Base-by-base conservation (phyloP, 2,329 filamentous ascomycete genomes). In the Trematosphaeria pertusa region DNA sequence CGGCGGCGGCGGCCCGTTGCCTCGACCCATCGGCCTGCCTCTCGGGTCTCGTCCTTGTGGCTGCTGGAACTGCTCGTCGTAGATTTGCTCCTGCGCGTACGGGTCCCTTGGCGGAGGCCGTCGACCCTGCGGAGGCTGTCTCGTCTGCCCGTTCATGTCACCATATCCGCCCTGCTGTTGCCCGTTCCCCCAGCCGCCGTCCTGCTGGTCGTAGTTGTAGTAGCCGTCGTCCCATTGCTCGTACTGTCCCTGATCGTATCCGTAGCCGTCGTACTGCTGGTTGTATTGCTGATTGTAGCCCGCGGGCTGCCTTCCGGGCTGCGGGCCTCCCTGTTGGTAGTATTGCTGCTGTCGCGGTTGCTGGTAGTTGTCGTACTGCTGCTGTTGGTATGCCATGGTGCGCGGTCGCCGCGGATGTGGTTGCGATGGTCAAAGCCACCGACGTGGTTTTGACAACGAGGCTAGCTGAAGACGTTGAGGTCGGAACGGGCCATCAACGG, bases 301-400 rank as follows among this genome's bases (percentile, higher is more conserved):
- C 15, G 56, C 57, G 28, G 63, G 62, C 48, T 68, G 65, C 39
- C 59, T 59, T 34, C 51, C 56, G 39, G 57, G 58, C 35, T 34
- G 57, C 36, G 59, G 52, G 12, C 44, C 37, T 18, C 39, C 43
- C 34, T 70, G 64, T 34, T 67, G 53, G 48, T 70, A 62, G 48
- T 71, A 67, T 26, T 67, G 67, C 36, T 65, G 63, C 40, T 61
- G 61, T 43, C 61, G 70, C 46, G 63, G 59, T 46, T 67, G 69
- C 38, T 66, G 56, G 49, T 71, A 70, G 21, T 62, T 54, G 44
- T 63, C 59, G 53, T 70, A 59, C 40, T 67, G 67, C 52, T 69
- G 58, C 46, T 73, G 69, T 52, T 73, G 70, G 58, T 75, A 72
- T 18, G 73, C 72, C 72, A 75, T 75, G 47, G 48, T 50, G 58